Conservation (phyloP, 768 basidiomycete species). For the Multifurca ochricompacta region DNA sequence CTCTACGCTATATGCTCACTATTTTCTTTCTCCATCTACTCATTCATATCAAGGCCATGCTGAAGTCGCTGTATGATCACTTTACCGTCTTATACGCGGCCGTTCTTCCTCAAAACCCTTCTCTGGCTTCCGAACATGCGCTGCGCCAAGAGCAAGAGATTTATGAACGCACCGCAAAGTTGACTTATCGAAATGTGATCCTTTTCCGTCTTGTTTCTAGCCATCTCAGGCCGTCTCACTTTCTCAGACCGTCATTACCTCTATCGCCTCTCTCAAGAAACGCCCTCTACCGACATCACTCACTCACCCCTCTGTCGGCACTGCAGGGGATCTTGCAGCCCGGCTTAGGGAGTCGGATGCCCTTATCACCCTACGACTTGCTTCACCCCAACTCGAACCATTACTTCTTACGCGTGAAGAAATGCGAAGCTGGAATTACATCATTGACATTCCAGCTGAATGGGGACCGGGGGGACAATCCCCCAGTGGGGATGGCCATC, state of each 20-base stretch:
- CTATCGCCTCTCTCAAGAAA: slow-evolving; percentile 44
- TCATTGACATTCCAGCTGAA: slow-evolving; percentile 52
- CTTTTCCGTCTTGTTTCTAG: slow-evolving; percentile 18
- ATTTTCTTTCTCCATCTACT: neutral
- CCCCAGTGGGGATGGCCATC: slow-evolving; percentile 54
- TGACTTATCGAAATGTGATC: slow-evolving; percentile 74
- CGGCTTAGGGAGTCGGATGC: slow-evolving; percentile 35
- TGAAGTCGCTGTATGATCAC: slow-evolving; percentile 67
- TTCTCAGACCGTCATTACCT: slow-evolving; percentile 42
- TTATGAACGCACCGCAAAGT: slow-evolving; percentile 63
- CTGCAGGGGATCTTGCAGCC: slow-evolving; percentile 51
- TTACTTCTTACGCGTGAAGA: slow-evolving; percentile 52
- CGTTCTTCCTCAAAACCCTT: slow-evolving; percentile 45
- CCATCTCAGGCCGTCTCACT: slow-evolving; percentile 8
- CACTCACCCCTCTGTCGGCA: slow-evolving; percentile 70
- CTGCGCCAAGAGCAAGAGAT: slow-evolving; percentile 76
- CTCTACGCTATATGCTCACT: slow-evolving; percentile 1
- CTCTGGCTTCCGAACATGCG: slow-evolving; percentile 69
- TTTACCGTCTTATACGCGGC: slow-evolving; percentile 59
- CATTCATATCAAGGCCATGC: slow-evolving; percentile 45
- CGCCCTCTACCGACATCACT: slow-evolving; percentile 47
- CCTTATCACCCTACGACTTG: slow-evolving; percentile 42
- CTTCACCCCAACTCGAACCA: slow-evolving; percentile 44
- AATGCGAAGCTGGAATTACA: slow-evolving; percentile 61
- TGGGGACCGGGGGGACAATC: slow-evolving; percentile 52